Conservation (phyloP, 495 filamentous ascomycete genomes). For the Tuber melanosporum region DNA sequence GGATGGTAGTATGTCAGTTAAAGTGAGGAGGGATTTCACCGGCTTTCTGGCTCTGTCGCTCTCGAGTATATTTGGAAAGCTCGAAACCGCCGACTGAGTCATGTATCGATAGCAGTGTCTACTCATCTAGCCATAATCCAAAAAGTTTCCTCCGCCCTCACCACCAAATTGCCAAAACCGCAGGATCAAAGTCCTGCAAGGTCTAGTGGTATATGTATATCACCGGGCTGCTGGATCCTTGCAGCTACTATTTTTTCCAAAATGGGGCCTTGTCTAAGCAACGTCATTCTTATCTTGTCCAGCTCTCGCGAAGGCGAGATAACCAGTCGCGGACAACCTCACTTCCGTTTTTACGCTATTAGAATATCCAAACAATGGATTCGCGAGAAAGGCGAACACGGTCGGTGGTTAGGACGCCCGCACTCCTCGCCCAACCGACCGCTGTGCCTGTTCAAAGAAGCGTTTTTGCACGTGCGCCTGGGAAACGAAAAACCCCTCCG, state of each 20-base stretch:
- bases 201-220: neutral
- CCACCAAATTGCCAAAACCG: neutral
- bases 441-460: neutral
- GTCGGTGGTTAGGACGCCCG: neutral
- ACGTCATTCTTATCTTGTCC: neutral
- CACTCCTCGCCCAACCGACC: neutral
- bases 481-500: neutral
- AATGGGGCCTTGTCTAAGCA: neutral
- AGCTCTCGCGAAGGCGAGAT: neutral
- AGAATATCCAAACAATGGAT: neutral
- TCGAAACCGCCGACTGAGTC: no score
- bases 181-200: neutral
- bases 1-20: neutral
- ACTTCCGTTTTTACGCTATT: neutral
- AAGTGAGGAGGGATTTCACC: neutral
- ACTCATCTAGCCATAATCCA: neutral
- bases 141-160: neutral
- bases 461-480: neutral
- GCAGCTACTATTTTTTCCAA: neutral
- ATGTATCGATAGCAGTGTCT: neutral
- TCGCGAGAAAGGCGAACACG: neutral
- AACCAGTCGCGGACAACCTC: neutral
- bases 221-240: neutral
- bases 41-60: neutral
- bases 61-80: neutral